phyloP scores from a whole-genome alignment of 768 basidiomycete genomes.

The Trametes villosa region DNA sequence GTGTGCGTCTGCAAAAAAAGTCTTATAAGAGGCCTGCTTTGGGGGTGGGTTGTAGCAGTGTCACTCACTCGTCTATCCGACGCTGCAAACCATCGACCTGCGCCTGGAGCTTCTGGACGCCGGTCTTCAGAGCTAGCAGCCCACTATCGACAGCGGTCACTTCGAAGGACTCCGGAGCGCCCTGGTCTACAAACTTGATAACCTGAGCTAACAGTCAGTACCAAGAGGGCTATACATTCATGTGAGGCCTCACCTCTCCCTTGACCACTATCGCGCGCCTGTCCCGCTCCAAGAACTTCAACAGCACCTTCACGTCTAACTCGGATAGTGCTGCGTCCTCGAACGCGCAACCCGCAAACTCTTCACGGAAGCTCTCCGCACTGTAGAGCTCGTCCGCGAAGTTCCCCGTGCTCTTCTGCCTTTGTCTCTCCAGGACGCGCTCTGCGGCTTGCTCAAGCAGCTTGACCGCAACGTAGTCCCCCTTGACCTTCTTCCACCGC shows the following conservation, averaged over 20 bases:
- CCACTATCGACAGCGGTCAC: conserved; percentile 84
- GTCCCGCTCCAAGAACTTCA: conserved; percentile 84
- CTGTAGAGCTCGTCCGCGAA: conserved; percentile 67
- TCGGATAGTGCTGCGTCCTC: conserved; percentile 55
- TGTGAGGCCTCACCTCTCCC: conserved; percentile 56
- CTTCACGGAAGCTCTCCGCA: conserved; percentile 58
- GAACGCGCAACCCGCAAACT: conserved; percentile 53
- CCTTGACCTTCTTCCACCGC: conserved; percentile 61
- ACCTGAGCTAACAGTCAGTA: conserved; percentile 47
- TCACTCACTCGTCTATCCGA: conserved; percentile 72
- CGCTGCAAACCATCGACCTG: conserved; percentile 72
- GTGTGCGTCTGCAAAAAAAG: conserved; percentile 59
- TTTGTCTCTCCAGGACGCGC: conserved; percentile 49
- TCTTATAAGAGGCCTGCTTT: not conserved
- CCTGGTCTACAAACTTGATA: conserved; percentile 74
- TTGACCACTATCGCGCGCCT: conserved; percentile 63
- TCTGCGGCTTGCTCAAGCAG: conserved; percentile 72
- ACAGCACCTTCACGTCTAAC: conserved; percentile 66
- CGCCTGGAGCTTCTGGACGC: conserved; percentile 63
- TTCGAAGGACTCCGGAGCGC: conserved; percentile 42
- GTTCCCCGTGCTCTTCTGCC: conserved; percentile 46
- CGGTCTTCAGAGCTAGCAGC: conserved; percentile 77
- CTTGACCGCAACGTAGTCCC: conserved; percentile 71
- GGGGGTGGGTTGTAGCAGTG: too few species aligned
- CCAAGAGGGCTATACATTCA: not conserved